These are phyloP conservation scores for Spergularia marina DNA, from an alignment of 148 eudicot genomes.

Conservation along the genomic window DNA sequence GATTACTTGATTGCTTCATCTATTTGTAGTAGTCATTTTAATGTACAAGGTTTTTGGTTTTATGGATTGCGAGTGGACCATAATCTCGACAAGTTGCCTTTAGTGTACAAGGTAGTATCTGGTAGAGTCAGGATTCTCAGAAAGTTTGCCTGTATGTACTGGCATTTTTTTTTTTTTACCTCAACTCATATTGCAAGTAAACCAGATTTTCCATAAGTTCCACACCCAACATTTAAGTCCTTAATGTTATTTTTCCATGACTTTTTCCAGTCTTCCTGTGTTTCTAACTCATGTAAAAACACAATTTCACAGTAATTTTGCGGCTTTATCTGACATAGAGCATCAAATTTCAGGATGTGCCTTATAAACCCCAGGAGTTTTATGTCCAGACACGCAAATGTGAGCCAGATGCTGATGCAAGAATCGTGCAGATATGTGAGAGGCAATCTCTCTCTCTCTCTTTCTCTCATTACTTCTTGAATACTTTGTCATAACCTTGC, in stretches of 20 bases:
- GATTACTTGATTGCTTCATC: too few relatives aligned
- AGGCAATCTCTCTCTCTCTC: conserved; percentile 45
- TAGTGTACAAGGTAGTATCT: too few relatives aligned
- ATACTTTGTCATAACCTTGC: not conserved
- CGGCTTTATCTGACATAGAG: conserved; percentile 7
- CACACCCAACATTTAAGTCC: too few relatives aligned
- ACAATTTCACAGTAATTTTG: not conserved
- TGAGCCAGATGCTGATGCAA: conserved; percentile 76
- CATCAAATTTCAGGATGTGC: conserved; percentile 54
- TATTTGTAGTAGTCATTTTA: too few relatives aligned
- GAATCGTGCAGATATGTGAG: conserved; percentile 71
- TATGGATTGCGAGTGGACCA: too few relatives aligned
- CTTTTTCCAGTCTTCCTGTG: not conserved
- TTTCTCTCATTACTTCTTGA: not conserved
- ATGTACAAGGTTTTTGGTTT: too few relatives aligned
- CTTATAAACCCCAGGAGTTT: conserved; percentile 76
- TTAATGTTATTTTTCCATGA: not conserved
- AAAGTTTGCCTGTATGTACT: too few relatives aligned
- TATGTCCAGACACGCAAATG: conserved; percentile 77
- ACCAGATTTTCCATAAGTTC: too few relatives aligned
- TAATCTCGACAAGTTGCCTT: too few relatives aligned
- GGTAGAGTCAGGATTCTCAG: too few relatives aligned
- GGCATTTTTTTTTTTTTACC: too few relatives aligned
- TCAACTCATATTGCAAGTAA: too few relatives aligned
- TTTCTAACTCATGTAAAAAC: not conserved